Evolutionary conservation across 306 rosid genomes (phyloP).

Genomic region (Cicer judaicum): DNA sequence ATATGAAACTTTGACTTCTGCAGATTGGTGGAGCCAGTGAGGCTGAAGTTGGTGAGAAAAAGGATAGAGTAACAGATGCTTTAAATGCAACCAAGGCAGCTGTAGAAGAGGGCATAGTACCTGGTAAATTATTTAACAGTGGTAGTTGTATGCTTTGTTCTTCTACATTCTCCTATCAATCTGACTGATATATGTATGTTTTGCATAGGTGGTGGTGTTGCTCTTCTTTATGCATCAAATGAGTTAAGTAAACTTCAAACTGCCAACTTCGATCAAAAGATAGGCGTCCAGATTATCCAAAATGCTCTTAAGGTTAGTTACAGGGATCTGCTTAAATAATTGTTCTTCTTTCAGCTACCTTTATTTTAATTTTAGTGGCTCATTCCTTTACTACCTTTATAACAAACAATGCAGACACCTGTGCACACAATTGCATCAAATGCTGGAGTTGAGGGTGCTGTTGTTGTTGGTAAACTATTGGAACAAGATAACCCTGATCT

Average conservation of each 20-base stretch:
- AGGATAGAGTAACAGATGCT: conserved; percentile 97
- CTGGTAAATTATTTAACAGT: conserved; percentile 55
- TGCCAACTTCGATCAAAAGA: conserved; percentile 94
- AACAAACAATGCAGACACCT: conserved; percentile 69
- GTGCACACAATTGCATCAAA: conserved; percentile 91
- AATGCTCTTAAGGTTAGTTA: conserved; percentile 78
- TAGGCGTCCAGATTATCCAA: conserved; percentile 95
- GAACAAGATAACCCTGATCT: conserved; percentile 81
- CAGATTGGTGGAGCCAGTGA: conserved; percentile 99
- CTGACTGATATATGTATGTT: neutral
- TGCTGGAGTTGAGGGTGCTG: conserved; percentile 99
- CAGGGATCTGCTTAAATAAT: neutral
- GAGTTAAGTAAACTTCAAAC: conserved; percentile 80
- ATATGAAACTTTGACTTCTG: neutral
- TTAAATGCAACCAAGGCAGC: conserved; percentile 97
- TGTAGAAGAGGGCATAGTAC: conserved; percentile 93
- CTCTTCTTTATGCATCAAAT: conserved; percentile 92
- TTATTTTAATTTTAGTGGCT: conserved; percentile 6
- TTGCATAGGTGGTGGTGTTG: conserved; percentile 83
- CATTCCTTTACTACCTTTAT: neutral
- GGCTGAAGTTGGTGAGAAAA: conserved; percentile 91
- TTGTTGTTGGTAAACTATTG: conserved; percentile 91
- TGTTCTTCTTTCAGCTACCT: neutral
- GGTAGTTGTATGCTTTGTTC: neutral
- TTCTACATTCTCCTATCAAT: neutral